These are phyloP conservation scores for Cercospora sp. DNA, from an alignment of 2,329 filamentous ascomycete genomes.

Conservation along the genomic window DNA sequence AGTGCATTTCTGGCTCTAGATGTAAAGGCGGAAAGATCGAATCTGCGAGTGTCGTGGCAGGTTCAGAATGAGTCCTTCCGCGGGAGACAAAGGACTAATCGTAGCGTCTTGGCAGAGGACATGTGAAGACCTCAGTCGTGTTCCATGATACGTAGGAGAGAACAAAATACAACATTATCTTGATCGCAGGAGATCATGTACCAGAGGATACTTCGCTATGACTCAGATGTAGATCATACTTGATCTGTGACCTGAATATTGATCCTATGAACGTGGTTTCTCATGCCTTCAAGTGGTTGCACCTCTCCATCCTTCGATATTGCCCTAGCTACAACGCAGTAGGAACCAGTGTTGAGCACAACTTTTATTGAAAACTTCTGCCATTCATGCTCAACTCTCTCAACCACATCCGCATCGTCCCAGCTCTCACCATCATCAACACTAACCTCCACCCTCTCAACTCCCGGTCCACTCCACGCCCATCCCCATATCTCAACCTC, in stretches of 20 bases:
- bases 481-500: slow-evolving; percentile 30
- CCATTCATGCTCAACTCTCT: slow-evolving; percentile 25
- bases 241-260: slow-evolving; percentile 19
- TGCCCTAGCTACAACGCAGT: slow-evolving; percentile 23
- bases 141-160: background rate
- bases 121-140: background rate
- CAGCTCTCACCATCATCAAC: slow-evolving; percentile 22
- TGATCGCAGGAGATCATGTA: background rate
- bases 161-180: background rate
- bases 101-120: background rate
- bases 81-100: background rate
- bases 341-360: slow-evolving; percentile 6
- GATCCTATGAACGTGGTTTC: slow-evolving; percentile 34
- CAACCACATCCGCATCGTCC: slow-evolving; percentile 8
- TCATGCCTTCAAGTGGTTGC: slow-evolving; percentile 30
- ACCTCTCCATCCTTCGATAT: slow-evolving; percentile 17
- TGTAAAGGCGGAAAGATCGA: background rate
- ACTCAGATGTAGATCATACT: background rate
- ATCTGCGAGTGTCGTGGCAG: background rate
- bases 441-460: slow-evolving; percentile 31
- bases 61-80: background rate
- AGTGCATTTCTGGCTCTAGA: background rate
- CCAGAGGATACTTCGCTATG: background rate
- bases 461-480: slow-evolving; percentile 34
- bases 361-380: slow-evolving; percentile 20